A percentile compares a stretch with the other conserved stretches of the same genome.
phyloP scores from a whole-genome alignment of 345 rosid genomes.

The Syzygium jambos region DNA sequence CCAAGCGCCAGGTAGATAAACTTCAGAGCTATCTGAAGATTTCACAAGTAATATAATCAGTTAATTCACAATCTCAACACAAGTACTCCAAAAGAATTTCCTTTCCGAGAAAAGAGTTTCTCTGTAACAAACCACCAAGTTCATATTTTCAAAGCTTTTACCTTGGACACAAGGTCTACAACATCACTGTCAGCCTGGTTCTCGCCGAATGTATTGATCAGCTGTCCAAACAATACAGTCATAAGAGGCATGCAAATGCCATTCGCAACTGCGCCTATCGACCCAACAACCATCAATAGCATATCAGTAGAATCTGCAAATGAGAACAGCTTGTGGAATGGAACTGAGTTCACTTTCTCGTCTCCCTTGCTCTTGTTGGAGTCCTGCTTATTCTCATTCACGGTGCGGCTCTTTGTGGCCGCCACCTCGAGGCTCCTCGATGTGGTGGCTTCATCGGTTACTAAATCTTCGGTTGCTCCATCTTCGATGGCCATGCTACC shows the following conservation, averaged over 20 bases:
- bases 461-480: constrained; percentile 6
- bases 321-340: constrained; percentile 60
- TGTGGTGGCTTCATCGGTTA: constrained; percentile 24
- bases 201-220: constrained; percentile 51
- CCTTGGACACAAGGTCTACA: constrained; percentile 41
- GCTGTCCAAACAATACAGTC: constrained; percentile 60
- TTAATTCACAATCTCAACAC: background rate
- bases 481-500: constrained; percentile 19
- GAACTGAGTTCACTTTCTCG: constrained; percentile 40
- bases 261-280: constrained; percentile 55
- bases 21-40: constrained; percentile 47
- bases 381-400: constrained; percentile 7
- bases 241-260: constrained; percentile 61
- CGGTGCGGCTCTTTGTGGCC: constrained; percentile 2
- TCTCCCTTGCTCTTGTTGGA: constrained; percentile 23
- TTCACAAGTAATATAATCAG: background rate
- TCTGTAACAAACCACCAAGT: background rate
- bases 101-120: background rate
- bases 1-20: constrained; percentile 85
- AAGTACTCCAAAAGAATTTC: background rate
- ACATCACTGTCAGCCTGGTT: constrained; percentile 34
- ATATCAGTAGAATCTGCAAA: constrained; percentile 58
- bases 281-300: constrained; percentile 57
- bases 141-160: constrained; percentile 4
- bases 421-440: constrained; percentile 23